phyloP scores from a whole-genome alignment of 805 yeast species.

The Priceomyces melissophilus region DNA sequence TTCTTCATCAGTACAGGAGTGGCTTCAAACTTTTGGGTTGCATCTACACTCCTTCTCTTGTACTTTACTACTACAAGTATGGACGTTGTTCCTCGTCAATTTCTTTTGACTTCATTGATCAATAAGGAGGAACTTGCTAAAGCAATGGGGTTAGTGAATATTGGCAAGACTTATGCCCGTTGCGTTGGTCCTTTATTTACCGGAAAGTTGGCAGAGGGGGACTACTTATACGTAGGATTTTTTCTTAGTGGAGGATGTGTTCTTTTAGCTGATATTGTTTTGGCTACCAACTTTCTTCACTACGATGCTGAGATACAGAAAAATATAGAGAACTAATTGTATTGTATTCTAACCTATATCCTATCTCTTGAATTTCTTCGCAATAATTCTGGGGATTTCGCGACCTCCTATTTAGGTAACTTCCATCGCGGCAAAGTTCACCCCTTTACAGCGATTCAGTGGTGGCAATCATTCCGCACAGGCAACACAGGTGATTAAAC shows the following conservation, averaged over 20 bases:
- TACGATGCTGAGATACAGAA: too few species aligned
- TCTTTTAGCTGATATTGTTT: slow-evolving; percentile 45
- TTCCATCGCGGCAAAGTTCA: too few species aligned
- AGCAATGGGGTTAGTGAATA: slow-evolving; percentile 82
- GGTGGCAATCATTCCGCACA: too few species aligned
- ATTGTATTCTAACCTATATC: too few species aligned
- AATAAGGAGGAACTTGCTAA: slow-evolving; percentile 61
- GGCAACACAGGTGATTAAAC: too few species aligned
- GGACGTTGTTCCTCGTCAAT: slow-evolving; percentile 92
- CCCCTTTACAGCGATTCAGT: too few species aligned
- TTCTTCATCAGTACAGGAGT: slow-evolving; percentile 46
- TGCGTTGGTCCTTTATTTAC: slow-evolving; percentile 79
- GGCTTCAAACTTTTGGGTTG: slow-evolving; percentile 31
- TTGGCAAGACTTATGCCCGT: slow-evolving; percentile 81
- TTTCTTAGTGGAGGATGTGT: slow-evolving; percentile 50
- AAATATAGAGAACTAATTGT: too few species aligned
- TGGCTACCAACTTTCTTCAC: slow-evolving; percentile 40
- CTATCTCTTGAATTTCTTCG: too few species aligned
- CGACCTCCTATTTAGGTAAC: too few species aligned
- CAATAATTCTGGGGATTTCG: too few species aligned
- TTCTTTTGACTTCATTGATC: slow-evolving; percentile 67
- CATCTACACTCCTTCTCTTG: slow-evolving; percentile 49
- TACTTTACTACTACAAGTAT: slow-evolving; percentile 68
- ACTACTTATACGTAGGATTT: slow-evolving; percentile 48
- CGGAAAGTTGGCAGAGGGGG: slow-evolving; percentile 62